Conservation (phyloP, 495 filamentous ascomycete species). For the Daldinia concentrica region DNA sequence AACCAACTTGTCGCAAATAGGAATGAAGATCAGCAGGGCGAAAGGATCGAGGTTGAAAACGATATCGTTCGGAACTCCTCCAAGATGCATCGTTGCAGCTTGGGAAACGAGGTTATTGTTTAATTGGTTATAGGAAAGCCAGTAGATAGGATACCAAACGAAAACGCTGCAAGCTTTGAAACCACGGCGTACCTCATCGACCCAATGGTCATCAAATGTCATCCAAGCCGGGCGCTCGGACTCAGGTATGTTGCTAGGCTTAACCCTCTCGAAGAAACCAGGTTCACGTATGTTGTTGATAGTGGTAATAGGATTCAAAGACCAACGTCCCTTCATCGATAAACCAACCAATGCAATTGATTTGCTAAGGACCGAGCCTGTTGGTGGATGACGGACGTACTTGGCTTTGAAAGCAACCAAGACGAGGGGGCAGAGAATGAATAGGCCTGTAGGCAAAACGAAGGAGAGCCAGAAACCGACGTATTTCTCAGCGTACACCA, state of each 20-base stretch:
- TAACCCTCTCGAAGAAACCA: slow-evolving; percentile 70
- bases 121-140: slow-evolving; percentile 59
- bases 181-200: slow-evolving; percentile 75
- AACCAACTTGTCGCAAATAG: slow-evolving; percentile 72
- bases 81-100: slow-evolving; percentile 74
- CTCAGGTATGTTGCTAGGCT: slow-evolving; percentile 65
- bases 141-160: slow-evolving; percentile 66
- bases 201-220: slow-evolving; percentile 79
- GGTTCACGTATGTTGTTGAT: slow-evolving; percentile 63
- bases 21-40: slow-evolving; percentile 80
- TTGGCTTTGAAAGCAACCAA: slow-evolving; percentile 67
- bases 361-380: slow-evolving; percentile 70
- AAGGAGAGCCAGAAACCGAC: slow-evolving; percentile 81
- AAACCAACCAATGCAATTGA: slow-evolving; percentile 63
- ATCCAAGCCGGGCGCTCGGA: slow-evolving; percentile 67
- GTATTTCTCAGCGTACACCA: slow-evolving; percentile 77
- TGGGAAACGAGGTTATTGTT: slow-evolving; percentile 79
- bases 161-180: slow-evolving; percentile 76
- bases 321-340: slow-evolving; percentile 73
- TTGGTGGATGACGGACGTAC: slow-evolving; percentile 67
- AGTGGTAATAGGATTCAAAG: slow-evolving; percentile 61
- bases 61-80: slow-evolving; percentile 80
- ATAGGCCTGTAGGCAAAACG: slow-evolving; percentile 65
- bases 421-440: slow-evolving; percentile 70
- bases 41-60: slow-evolving; percentile 82